Evolutionary conservation across 805 yeast genomes (phyloP), one percentile per base, ranked within the genome.

Genomic region (Monosporozyma aerobia): DNA sequence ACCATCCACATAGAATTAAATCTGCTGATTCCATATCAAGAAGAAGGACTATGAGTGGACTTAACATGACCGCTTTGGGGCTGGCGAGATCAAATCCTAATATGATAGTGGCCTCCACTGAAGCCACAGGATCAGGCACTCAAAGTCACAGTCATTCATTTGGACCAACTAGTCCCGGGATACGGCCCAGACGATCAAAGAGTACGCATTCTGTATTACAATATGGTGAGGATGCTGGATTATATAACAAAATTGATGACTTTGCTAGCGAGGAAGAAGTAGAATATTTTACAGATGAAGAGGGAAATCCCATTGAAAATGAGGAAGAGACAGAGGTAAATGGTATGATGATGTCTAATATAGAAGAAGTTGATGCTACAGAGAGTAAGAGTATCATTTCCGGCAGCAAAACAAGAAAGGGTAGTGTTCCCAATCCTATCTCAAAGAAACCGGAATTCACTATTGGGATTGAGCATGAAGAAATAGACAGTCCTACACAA

Each of bases 241-340:
- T 29, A 2, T 29, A 25, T n/a, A 57, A 60, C 40, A 67, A 62
- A 43, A 53, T 59, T 22, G 62, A 65, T 49, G 51, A 53, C 25
- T 59, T 51, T 16, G 50, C 47, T 16, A 57, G 62, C 5, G 76
- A 70, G 51, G 76, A 72, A 49, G 76, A 72, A 53, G 77, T 70
- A 1, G 77, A 74, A 16, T 63, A 66, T n/a, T 71, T 72, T 54
- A 70, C 73, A 69, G 56, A 52, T 27, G 69, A 69, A 53, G 73
- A 64, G 40, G 61, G 56, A 16, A 59, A 53, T n/a, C 55, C 53
- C 2, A 48, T 30, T 13, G 41, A 22, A 32, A 49, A 54, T n/a
- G 48, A 52, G 6, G 37, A 39, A 44, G 27, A 44, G 22, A 35
- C 41, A 48, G 27, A 53, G 51, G 2, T 3, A 43, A 43, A 43